A percentile compares a stretch with the other conserved stretches of the same genome.
Conservation (phyloP, 2,329 filamentous ascomycete species). For the Botrytis aclada region DNA sequence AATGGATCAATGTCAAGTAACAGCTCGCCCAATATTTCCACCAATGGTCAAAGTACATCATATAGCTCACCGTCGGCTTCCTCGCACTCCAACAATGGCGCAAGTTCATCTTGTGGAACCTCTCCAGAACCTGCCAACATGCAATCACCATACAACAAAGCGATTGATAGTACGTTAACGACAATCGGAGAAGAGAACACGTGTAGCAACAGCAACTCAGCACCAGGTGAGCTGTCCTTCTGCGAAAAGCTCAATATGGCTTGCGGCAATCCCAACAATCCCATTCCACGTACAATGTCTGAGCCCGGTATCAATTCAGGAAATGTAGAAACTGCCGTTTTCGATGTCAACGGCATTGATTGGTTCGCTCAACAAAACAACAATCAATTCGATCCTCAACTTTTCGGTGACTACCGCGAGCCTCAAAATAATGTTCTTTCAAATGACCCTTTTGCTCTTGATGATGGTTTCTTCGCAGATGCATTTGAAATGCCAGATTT, state of each 20-base stretch:
- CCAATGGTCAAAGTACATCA: constrained; percentile 48
- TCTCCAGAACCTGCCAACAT: constrained; percentile 73
- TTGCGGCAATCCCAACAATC: constrained; percentile 52
- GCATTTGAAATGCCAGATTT: constrained; percentile 77
- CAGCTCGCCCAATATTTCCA: constrained; percentile 33
- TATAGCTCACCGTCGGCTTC: constrained; percentile 64
- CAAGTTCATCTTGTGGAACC: constrained; percentile 68
- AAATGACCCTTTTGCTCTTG: constrained; percentile 45
- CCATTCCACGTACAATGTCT: constrained; percentile 47
- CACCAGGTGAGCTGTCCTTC: constrained; percentile 49
- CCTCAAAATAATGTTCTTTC: constrained; percentile 81
- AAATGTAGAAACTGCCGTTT: constrained; percentile 36
- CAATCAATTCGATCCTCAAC: constrained; percentile 82
- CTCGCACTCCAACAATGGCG: constrained; percentile 57
- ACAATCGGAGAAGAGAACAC: constrained; percentile 67
- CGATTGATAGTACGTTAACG: constrained; percentile 56
- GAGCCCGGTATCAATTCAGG: constrained; percentile 30
- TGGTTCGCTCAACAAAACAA: constrained; percentile 79
- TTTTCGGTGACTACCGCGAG: constrained; percentile 92
- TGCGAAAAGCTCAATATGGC: constrained; percentile 55
- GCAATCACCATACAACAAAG: constrained; percentile 66
- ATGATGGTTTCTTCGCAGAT: constrained; percentile 55
- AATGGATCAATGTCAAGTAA: constrained; percentile 46
- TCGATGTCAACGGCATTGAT: constrained; percentile 59
- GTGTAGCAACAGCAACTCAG: constrained; percentile 38